phyloP scores from a whole-genome alignment of 208 protist species.

The Naegleria fowleri region DNA sequence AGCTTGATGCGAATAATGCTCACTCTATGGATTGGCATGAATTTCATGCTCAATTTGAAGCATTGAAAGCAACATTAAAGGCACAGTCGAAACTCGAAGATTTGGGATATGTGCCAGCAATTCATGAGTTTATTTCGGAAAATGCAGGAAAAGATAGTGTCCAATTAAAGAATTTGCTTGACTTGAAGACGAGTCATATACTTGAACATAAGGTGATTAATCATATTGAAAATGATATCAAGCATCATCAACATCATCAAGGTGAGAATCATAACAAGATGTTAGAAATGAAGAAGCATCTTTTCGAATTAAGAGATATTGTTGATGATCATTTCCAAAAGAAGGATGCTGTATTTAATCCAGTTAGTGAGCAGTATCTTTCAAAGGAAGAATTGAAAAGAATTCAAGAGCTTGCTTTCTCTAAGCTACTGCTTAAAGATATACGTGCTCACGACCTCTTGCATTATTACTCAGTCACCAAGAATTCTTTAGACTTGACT shows the following conservation, averaged over 20 bases:
- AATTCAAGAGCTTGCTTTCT: neutral
- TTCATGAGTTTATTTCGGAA: neutral
- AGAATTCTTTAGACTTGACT: neutral
- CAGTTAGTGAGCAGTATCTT: neutral
- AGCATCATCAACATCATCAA: neutral
- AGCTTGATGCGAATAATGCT: neutral
- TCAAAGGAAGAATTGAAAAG: neutral
- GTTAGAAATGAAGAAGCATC: neutral
- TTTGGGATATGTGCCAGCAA: neutral
- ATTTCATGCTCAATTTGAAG: neutral
- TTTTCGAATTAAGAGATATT: neutral
- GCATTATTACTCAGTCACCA: neutral
- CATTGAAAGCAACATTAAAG: neutral
- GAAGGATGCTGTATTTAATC: neutral
- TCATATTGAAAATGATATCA: neutral
- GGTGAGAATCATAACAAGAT: neutral
- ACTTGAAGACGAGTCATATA: neutral
- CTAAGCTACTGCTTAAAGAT: neutral
- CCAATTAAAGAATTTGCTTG: neutral
- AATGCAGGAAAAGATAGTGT: neutral
- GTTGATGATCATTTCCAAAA: neutral
- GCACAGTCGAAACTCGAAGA: neutral
- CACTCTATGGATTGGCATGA: neutral
- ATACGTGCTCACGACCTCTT: neutral
- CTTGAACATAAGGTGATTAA: neutral